Evolutionary conservation across 495 filamentous ascomycete genomes (phyloP).

Genomic region (Extremus antarcticus): DNA sequence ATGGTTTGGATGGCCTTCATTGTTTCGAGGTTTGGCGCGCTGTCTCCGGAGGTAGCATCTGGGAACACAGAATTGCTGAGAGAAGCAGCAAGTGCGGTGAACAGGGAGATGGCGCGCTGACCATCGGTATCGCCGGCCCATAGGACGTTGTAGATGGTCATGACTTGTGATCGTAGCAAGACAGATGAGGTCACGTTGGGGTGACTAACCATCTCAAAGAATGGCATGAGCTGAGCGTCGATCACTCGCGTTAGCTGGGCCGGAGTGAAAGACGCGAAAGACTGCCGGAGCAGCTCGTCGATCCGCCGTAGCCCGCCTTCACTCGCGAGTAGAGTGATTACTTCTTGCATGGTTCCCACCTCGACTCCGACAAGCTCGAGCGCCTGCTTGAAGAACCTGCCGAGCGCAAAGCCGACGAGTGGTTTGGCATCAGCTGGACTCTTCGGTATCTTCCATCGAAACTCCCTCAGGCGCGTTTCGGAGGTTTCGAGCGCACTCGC

Average conservation of each 20-base stretch:
- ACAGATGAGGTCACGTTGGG: conserved; percentile 39
- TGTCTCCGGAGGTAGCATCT: too few species aligned
- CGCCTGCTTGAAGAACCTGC: conserved; percentile 4
- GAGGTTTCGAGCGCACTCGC: neutral
- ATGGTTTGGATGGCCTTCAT: conserved; percentile 2
- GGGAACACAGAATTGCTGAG: too few species aligned
- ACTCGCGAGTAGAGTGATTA: neutral
- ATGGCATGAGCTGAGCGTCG: conserved; percentile 36
- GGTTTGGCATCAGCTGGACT: neutral
- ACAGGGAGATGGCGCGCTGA: conserved; percentile 34
- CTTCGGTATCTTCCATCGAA: conserved; percentile 1
- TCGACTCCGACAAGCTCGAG: neutral
- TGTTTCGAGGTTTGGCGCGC: neutral
- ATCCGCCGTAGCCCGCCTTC: conserved; percentile 16
- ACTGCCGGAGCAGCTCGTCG: conserved; percentile 21
- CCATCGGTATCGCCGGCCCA: conserved; percentile 41
- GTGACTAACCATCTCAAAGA: conserved; percentile 43
- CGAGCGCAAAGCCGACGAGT: neutral
- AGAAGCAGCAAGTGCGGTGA: conserved; percentile 22
- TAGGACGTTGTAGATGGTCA: conserved; percentile 45
- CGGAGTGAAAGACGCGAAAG: conserved; percentile 14
- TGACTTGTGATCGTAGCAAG: conserved; percentile 44
- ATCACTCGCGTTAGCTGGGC: conserved; percentile 26
- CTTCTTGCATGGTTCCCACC: conserved; percentile 4
- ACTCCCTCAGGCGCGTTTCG: neutral